These are phyloP conservation scores for Mycosphaerella sp. DNA, from an alignment of 2,329 filamentous ascomycete species.

Conservation along the genomic window DNA sequence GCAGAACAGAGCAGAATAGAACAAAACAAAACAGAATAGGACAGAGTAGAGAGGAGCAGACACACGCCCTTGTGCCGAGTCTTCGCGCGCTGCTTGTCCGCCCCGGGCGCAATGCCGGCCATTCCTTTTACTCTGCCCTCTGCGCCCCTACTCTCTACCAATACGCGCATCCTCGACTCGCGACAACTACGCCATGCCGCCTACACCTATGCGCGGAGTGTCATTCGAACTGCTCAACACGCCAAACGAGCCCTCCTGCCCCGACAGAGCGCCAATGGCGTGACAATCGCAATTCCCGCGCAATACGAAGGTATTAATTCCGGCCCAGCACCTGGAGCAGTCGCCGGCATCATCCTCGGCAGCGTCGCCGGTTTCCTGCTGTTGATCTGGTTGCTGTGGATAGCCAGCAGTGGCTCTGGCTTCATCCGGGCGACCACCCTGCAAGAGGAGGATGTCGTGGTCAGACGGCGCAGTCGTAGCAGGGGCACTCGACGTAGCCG, in stretches of 20 bases:
- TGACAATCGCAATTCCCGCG: conserved; percentile 30
- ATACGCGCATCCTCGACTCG: conserved; percentile 28
- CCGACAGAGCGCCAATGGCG: conserved; percentile 19
- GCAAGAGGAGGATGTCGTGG: conserved; percentile 32
- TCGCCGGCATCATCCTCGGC: conserved; percentile 56
- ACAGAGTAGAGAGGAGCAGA: neutral
- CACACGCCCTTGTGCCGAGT: neutral
- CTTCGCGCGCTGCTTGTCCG: neutral
- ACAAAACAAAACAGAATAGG: neutral
- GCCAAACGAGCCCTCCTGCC: conserved; percentile 12
- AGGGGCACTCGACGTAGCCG: conserved; percentile 24
- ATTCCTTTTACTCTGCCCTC: conserved; percentile 17
- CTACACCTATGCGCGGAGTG: conserved; percentile 1
- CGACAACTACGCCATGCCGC: conserved; percentile 21
- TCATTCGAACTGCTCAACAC: conserved; percentile 10
- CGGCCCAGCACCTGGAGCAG: conserved; percentile 51
- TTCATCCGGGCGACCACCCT: conserved; percentile 28
- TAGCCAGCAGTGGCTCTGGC: conserved; percentile 32
- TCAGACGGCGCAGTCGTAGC: conserved; percentile 28
- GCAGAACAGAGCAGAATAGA: neutral
- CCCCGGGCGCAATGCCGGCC: conserved; percentile 13
- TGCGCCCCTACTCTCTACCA: conserved; percentile 5
- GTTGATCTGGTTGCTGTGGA: conserved; percentile 47
- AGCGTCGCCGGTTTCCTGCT: conserved; percentile 50
- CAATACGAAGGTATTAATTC: conserved; percentile 52